Evolutionary conservation across 2,329 filamentous ascomycete species (phyloP).

Genomic region (Microdochium nivale): DNA sequence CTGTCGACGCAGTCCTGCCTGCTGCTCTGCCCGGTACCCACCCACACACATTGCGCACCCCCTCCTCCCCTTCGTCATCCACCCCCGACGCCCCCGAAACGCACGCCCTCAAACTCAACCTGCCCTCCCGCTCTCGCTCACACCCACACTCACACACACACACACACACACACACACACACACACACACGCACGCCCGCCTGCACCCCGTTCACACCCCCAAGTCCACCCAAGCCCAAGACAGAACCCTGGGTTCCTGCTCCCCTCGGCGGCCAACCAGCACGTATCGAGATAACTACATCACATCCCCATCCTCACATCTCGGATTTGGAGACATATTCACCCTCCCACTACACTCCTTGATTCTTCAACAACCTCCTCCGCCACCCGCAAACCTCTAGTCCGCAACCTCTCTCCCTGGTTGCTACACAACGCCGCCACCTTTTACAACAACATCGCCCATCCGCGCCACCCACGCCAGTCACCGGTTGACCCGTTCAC

Average conservation of each 20-base stretch:
- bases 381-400: not conserved
- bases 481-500: constrained; percentile 37
- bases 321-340: not conserved
- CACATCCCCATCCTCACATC: not conserved
- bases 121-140: not conserved
- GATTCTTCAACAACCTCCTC: not conserved
- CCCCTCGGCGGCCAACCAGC: not conserved
- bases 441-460: constrained; percentile 7
- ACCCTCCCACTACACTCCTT: not conserved
- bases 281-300: not conserved
- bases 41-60: not conserved
- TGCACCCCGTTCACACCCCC: not conserved
- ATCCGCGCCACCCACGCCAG: constrained; percentile 10
- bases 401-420: not conserved
- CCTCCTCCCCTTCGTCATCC: not conserved
- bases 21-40: not conserved
- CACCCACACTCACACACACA: not conserved
- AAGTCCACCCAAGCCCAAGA: not conserved
- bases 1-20: not conserved
- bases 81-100: not conserved
- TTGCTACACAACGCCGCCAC: constrained; percentile 4
- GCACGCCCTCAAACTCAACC: not conserved
- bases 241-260: not conserved
- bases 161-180: not conserved
- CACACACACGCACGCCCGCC: not conserved